Evolutionary conservation across 306 rosid species (phyloP).

Genomic region (Carpinus viminea): DNA sequence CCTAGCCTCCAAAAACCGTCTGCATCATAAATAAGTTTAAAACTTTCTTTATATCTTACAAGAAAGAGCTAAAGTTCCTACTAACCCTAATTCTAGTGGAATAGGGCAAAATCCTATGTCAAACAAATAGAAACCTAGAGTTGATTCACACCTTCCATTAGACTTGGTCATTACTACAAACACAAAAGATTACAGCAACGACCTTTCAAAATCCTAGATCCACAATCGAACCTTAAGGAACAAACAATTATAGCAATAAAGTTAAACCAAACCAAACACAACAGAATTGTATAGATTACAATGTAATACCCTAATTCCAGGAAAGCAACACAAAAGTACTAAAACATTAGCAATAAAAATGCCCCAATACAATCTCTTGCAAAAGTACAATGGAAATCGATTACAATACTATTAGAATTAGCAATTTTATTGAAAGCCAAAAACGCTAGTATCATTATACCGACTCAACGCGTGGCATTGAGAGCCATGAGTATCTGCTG

Average conservation of each 20-base stretch:
- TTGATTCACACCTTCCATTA: neutral
- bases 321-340: neutral
- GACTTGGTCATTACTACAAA: neutral
- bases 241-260: neutral
- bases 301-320: neutral
- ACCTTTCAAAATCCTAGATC: neutral
- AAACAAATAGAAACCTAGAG: neutral
- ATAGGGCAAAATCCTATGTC: neutral
- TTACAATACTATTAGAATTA: neutral
- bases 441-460: neutral
- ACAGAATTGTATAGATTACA: neutral
- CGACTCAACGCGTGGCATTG: conserved; percentile 59
- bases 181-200: too few relatives aligned
- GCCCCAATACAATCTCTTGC: neutral
- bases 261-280: neutral
- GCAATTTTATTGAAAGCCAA: neutral
- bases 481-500: conserved; percentile 69
- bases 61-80: neutral
- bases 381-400: neutral
- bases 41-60: neutral
- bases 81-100: neutral
- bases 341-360: neutral
- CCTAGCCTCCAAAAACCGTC: neutral
- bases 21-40: neutral
- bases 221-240: neutral